These are phyloP conservation scores for Ophiobolus disseminans DNA, from an alignment of 2,329 filamentous ascomycete genomes.

Conservation along the genomic window DNA sequence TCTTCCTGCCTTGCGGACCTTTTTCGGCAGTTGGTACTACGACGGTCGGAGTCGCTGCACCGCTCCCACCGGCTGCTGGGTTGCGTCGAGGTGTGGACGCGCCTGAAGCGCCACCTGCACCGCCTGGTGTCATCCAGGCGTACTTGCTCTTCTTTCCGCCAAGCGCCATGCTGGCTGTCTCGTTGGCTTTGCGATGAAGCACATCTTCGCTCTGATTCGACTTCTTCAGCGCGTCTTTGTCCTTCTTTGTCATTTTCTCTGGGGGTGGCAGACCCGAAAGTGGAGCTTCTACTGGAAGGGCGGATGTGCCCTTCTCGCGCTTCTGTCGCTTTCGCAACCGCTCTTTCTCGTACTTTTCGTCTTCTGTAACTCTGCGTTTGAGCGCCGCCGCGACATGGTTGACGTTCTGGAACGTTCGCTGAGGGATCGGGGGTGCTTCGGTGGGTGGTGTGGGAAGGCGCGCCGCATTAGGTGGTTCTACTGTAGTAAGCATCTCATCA, in stretches of 20 bases:
- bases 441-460: constrained; percentile 56
- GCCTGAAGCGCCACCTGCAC: constrained; percentile 43
- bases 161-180: constrained; percentile 80
- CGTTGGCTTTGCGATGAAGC: constrained; percentile 83
- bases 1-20: constrained; percentile 63
- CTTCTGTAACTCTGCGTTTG: constrained; percentile 50
- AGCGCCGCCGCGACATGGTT: constrained; percentile 65
- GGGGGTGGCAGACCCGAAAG: constrained; percentile 34
- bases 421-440: constrained; percentile 56
- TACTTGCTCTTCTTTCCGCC: constrained; percentile 73
- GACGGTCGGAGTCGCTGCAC: constrained; percentile 36
- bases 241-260: constrained; percentile 79
- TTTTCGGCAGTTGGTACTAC: constrained; percentile 31
- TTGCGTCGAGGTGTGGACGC: constrained; percentile 43
- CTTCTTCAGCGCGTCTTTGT: constrained; percentile 77
- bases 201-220: constrained; percentile 76
- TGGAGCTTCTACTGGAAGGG: constrained; percentile 37
- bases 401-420: constrained; percentile 60
- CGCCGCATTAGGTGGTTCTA: constrained; percentile 46
- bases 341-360: constrained; percentile 75
- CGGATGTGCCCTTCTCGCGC: constrained; percentile 40
- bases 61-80: constrained; percentile 30
- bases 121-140: constrained; percentile 71
- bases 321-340: constrained; percentile 56
- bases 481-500: constrained; percentile 13